Evolutionary conservation across 2,329 filamentous ascomycete species (phyloP), one percentile per base, ranked within the genome.

Genomic region (Setomelanomma holmii): DNA sequence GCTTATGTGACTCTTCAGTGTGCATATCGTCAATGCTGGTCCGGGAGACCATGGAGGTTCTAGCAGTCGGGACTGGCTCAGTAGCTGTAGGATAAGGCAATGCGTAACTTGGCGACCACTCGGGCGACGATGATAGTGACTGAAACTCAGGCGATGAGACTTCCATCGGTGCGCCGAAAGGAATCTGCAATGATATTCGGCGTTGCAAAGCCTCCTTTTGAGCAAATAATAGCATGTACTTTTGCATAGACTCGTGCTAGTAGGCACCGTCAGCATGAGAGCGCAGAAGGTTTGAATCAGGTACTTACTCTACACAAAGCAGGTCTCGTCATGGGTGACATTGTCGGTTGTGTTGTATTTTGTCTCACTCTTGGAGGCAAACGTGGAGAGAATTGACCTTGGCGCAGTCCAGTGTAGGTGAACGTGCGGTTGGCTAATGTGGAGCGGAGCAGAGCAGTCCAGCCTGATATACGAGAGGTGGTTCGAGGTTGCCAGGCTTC

Each of bases 1-100:
- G 67, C 54, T 76, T 77, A 66, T 76, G 67, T 61, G 79, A 64
- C 76, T 82, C 72, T 58, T 75, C 56, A 33, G 62, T 61, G 57
- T 73, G 66, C 71, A 77, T 42, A 53, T 69, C 54, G 53, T 66
- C 39, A 61, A 68, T 61, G 45, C 60, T 69, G 41, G 55, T 55
- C 22, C 63, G 61, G 1, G 58, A 55, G n/a, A 43, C 47, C 21
- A 55, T 46, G 23, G 52, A 52, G 3, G 49, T 39, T 44, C 54
- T 54, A 22, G 66, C 56, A 11, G 63, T 59, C 17, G 63, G 54
- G 17, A 66, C 58, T 8, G 67, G 67, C 14, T 69, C 63, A 19
- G 65, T 68, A 16, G 66, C 43, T 23, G 64, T 39, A 17, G 64
- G 57, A 40, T 60, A 66, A n/a, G 63, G 58, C 21, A 64, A 58